These are phyloP conservation scores for Aureobasidium vineae DNA, from an alignment of 2,329 filamentous ascomycete genomes.

Conservation along the genomic window DNA sequence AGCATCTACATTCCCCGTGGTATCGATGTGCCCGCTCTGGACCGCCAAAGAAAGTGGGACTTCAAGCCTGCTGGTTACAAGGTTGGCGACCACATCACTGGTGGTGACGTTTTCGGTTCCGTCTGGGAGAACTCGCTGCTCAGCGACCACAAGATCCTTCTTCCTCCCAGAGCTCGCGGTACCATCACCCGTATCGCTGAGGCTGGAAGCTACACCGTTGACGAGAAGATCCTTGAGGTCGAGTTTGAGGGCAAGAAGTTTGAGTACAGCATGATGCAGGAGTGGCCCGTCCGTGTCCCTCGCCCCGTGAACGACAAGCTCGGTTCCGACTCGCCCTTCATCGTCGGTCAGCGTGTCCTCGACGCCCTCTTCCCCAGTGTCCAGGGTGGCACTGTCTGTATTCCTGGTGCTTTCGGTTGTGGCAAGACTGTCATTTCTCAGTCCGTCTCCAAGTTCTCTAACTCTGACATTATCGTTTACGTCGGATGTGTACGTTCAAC, in stretches of 20 bases:
- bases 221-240: conserved; percentile 88
- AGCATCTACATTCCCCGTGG: conserved; percentile 98
- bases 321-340: conserved; percentile 82
- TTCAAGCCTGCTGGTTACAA: conserved; percentile 80
- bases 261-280: conserved; percentile 97
- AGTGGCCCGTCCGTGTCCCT: conserved; percentile 95
- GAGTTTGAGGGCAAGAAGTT: conserved; percentile 97
- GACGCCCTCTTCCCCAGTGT: conserved; percentile 96
- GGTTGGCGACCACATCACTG: conserved; percentile 94
- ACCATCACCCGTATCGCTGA: conserved; percentile 87
- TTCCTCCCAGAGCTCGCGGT: conserved; percentile 85
- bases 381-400: conserved; percentile 95
- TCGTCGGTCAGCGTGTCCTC: conserved; percentile 94
- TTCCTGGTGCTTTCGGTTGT: conserved; percentile 96
- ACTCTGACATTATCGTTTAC: conserved; percentile 98
- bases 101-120: conserved; percentile 91
- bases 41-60: conserved; percentile 93
- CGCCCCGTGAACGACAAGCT: conserved; percentile 90
- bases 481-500: conserved; percentile 64
- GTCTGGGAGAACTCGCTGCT: conserved; percentile 97
- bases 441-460: conserved; percentile 99
- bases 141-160: conserved; percentile 85
- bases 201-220: conserved; percentile 91
- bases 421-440: conserved; percentile 99
- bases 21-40: conserved; percentile 80